Conservation (phyloP, 202 grass and related monocot species). For the Saccharum hybrid region DNA sequence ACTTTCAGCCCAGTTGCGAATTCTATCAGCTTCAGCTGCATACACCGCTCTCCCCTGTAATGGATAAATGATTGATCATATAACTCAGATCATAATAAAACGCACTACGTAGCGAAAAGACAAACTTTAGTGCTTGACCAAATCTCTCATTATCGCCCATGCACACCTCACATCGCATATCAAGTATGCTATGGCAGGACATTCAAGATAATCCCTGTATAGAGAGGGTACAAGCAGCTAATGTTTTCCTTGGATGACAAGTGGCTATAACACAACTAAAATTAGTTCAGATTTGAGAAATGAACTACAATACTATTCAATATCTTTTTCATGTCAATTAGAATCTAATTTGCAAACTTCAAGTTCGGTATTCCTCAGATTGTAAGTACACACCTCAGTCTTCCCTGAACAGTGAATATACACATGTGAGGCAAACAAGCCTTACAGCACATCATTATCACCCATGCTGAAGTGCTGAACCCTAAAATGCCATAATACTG, state of each 20-base stretch:
- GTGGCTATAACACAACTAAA: not conserved
- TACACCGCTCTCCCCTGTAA: conserved; percentile 92
- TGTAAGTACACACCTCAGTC: not conserved
- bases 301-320: not conserved
- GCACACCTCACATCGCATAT: not conserved
- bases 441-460: not conserved
- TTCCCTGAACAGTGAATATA: not conserved
- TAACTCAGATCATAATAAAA: not conserved
- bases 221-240: not conserved
- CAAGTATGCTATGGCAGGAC: not conserved
- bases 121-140: not conserved
- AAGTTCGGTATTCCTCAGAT: not conserved
- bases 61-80: not conserved
- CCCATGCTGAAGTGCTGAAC: not conserved
- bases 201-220: not conserved
- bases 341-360: not conserved
- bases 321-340: not conserved
- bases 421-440: not conserved
- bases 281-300: not conserved
- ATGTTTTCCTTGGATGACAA: not conserved
- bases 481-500: not conserved
- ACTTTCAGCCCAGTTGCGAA: conserved; percentile 98
- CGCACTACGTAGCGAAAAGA: conserved; percentile 1
- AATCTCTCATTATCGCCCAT: not conserved
- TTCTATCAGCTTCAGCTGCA: conserved; percentile 89